A percentile compares a stretch with the other conserved stretches of the same genome.
Conservation (phyloP, 2,329 filamentous ascomycete species). For the Colletotrichum phormii region DNA sequence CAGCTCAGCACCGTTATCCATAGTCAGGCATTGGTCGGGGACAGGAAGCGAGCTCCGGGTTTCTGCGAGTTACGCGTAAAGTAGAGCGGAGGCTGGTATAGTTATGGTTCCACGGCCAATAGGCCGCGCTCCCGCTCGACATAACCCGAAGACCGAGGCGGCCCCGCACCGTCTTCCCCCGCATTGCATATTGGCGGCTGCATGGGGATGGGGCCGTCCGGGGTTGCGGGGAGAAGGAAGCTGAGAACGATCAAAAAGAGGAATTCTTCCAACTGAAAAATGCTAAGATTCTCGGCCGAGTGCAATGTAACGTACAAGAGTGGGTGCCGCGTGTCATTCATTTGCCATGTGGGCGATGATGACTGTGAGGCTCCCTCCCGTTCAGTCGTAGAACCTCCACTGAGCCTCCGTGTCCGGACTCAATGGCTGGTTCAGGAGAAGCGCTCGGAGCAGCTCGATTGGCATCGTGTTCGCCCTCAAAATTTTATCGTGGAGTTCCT, state of each 20-base stretch:
- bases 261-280: background rate
- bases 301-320: background rate
- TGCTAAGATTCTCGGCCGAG: background rate
- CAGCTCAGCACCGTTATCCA: background rate
- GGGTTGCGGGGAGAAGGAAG: background rate
- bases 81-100: background rate
- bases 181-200: background rate
- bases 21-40: background rate
- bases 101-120: slow-evolving; percentile 4
- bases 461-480: slow-evolving; percentile 65
- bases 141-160: background rate
- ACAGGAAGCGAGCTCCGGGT: background rate
- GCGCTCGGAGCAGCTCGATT: slow-evolving; percentile 63
- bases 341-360: background rate
- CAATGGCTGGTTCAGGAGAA: slow-evolving; percentile 56
- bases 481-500: slow-evolving; percentile 66
- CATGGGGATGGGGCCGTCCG: background rate
- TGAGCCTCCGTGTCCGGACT: slow-evolving; percentile 55
- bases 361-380: too few species aligned
- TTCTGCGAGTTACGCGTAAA: background rate
- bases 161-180: background rate
- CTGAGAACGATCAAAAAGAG: background rate
- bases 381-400: slow-evolving; percentile 61
- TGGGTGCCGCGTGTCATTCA: background rate
- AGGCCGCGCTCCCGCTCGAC: background rate